Evolutionary conservation across 2,329 filamentous ascomycete species (phyloP), one percentile per base, ranked within the genome.

Genomic region (Nemania sp.): DNA sequence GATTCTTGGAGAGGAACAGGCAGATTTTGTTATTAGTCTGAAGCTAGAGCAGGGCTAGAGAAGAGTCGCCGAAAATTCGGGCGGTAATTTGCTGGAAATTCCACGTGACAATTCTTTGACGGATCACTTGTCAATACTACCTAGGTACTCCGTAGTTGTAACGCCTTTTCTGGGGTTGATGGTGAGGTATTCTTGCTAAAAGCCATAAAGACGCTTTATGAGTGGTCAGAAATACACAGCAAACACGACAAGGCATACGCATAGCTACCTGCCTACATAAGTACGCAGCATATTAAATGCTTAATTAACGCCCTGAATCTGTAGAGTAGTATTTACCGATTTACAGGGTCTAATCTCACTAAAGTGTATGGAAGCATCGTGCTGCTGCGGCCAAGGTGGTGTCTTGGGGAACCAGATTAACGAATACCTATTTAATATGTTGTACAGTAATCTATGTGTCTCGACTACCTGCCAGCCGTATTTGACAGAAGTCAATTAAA

Each of bases 91-190:
- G 20, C 56, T 61, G 11, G 47, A 15, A 47, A 53, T n/a, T 26
- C 45, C 66, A 65, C 57, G 66, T 65, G 62, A 65, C 45, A 51
- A 26, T 47, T 54, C 32, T 41, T 24, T 51, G 41, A 26, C 26
- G 54, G 47, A 52, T 60, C 20, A 11, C 32, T 22, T 24, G 47
- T 53, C 47, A 41, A 52, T 64, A 62, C n/a, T n/a, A n/a, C n/a
- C n/a, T n/a, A n/a, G n/a, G n/a, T n/a, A n/a, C n/a, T n/a, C n/a
- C n/a, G n/a, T n/a, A n/a, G n/a, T n/a, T n/a, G n/a, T n/a, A n/a
- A n/a, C n/a, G n/a, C n/a, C n/a, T n/a, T n/a, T 52, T 66, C 53
- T 41, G 60, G 64, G 38, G 59, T 59, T 43, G 41, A 35, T 61
- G 64, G 58, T 32, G 26, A 59, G 55, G 58, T 11, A 32, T 13